Evolutionary conservation across 1,139 yeast genomes (phyloP).

Genomic region (Geotrichum histeridarum): DNA sequence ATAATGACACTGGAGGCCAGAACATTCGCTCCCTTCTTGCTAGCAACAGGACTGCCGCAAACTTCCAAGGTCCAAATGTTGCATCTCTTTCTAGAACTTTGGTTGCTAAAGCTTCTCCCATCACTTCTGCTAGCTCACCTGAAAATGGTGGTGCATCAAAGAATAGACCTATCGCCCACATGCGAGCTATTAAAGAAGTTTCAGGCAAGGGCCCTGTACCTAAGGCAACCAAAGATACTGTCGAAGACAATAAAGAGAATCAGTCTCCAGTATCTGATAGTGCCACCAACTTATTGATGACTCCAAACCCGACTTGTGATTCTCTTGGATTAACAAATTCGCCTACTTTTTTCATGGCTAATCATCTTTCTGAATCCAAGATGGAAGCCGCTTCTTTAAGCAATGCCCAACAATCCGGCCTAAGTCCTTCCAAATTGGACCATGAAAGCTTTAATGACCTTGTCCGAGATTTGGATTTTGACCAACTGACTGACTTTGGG

Average conservation of each 20-base stretch:
- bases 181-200: not conserved
- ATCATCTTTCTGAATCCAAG: too few species aligned
- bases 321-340: too few species aligned
- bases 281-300: too few species aligned
- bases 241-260: not conserved
- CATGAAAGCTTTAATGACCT: not conserved
- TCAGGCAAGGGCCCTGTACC: not conserved
- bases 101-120: not conserved
- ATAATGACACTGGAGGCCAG: slow-evolving; percentile 8
- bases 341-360: too few species aligned
- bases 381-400: too few species aligned
- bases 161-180: not conserved
- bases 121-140: not conserved
- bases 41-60: not conserved
- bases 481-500: not conserved
- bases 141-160: not conserved
- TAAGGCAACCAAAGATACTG: not conserved
- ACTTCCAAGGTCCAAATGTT: too few species aligned
- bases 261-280: not conserved
- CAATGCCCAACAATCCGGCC: not conserved
- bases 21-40: slow-evolving; percentile 13
- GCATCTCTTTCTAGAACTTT: too few species aligned
- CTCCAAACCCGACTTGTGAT: too few species aligned
- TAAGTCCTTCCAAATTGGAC: not conserved
- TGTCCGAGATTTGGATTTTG: not conserved